Base-by-base conservation (phyloP, 106 monocot species). In the Cymbidium sinense region DNA sequence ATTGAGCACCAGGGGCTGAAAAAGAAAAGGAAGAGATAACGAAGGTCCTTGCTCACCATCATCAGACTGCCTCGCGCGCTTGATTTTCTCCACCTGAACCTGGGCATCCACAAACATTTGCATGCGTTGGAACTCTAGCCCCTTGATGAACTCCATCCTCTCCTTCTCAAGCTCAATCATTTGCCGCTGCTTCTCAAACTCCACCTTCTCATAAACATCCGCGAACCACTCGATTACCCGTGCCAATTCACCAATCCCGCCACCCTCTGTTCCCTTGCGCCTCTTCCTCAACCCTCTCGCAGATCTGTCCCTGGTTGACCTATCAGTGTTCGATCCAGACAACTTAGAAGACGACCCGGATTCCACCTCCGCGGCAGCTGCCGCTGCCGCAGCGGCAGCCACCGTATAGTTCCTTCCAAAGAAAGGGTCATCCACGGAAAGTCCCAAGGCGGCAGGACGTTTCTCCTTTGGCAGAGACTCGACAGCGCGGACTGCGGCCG, bases 111-210 rank as follows among this genome's bases (percentile, higher is more conserved):
- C 88, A 43, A 92, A 85, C 51, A 88, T 85, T 83, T 95, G 93
- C 93, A 96, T 96, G 70, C 91, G 43, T 79, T 93, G 91, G 82
- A 89, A 83, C 79, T 96, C 96, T 31, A 96, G 82, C 39, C 83
- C 86, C 83, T 93, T 93, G 37, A 87, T 77, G 52, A 96, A 91
- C 83, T 99, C 92, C 94, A 99, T 99, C 81, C 90, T 54, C 87
- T 99, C 92, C 90, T 84, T 92, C 88, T 99, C 98, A 75, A 99
- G 83, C 67, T 99, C 90, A 76, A 92, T 78, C 88, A 94, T 84
- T 55, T 99, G 88, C 62, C 81, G 31, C 83, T 92, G 90, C 85
- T 92, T 94, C 36, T 83, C 82, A 43, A 43, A 70, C 84, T 94
- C 98, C 73, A 99, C 90, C 70, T 81, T 82, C 86, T 98, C 96